Evolutionary conservation across 495 filamentous ascomycete genomes (phyloP).

Genomic region (Aspergillus ostianus): DNA sequence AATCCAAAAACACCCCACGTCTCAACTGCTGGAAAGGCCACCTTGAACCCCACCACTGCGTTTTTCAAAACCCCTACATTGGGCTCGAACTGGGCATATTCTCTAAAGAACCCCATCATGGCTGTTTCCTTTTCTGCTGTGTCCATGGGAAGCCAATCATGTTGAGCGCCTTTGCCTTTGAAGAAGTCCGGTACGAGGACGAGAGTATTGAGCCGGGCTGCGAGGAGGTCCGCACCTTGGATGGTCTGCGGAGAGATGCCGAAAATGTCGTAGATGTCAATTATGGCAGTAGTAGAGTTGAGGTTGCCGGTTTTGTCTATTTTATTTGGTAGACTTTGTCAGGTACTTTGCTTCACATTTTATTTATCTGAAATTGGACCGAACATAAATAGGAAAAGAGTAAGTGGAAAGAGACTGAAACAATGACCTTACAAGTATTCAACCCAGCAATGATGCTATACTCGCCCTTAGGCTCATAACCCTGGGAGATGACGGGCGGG

Average conservation of each 20-base stretch:
- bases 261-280: constrained; percentile 57
- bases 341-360: neutral
- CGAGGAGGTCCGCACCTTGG: constrained; percentile 56
- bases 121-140: constrained; percentile 43
- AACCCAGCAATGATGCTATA: constrained; percentile 62
- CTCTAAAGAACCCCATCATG: constrained; percentile 28
- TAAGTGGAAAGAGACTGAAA: neutral
- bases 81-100: constrained; percentile 21
- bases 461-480: constrained; percentile 63
- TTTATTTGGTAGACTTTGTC: neutral
- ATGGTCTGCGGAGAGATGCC: constrained; percentile 49
- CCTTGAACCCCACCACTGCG: constrained; percentile 24
- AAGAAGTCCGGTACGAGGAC: constrained; percentile 51
- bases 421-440: constrained; percentile 59
- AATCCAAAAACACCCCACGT: constrained; percentile 46
- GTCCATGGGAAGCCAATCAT: constrained; percentile 36
- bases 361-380: neutral
- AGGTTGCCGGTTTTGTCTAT: constrained; percentile 46
- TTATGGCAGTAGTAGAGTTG: constrained; percentile 36
- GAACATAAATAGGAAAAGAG: too few relatives aligned
- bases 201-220: constrained; percentile 32
- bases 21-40: constrained; percentile 30
- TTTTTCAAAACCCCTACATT: constrained; percentile 26
- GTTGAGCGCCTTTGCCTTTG: constrained; percentile 31
- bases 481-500: constrained; percentile 60